Evolutionary conservation across 805 yeast species (phyloP).

Genomic region (Teunomyces lycoperdinae): DNA sequence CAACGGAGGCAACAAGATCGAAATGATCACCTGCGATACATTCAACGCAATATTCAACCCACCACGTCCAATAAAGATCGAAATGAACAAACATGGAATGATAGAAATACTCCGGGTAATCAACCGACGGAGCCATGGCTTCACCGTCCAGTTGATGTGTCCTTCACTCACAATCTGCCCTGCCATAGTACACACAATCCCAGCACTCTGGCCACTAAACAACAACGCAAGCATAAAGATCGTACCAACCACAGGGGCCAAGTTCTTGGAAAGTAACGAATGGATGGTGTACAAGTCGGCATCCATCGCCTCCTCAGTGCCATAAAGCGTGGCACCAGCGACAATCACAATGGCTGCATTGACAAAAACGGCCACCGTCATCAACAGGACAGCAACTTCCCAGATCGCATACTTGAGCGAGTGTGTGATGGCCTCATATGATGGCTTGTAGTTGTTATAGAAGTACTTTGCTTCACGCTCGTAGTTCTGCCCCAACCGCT

Average conservation of each 20-base stretch:
- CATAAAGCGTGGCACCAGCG: conserved; percentile 74
- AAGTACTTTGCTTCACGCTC: conserved; percentile 27
- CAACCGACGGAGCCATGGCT: conserved; percentile 78
- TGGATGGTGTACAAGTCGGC: conserved; percentile 85
- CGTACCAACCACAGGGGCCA: conserved; percentile 79
- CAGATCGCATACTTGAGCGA: conserved; percentile 68
- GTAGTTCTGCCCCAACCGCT: conserved; percentile 3
- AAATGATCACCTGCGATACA: conserved; percentile 81
- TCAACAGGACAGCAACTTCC: conserved; percentile 68
- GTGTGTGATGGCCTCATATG: conserved; percentile 66
- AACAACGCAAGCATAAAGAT: conserved; percentile 81
- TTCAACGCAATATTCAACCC: conserved; percentile 75
- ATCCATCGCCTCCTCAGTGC: conserved; percentile 58
- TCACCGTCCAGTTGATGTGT: conserved; percentile 74
- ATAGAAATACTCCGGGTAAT: conserved; percentile 77
- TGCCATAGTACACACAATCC: conserved; percentile 88
- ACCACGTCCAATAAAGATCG: conserved; percentile 64
- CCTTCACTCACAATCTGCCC: conserved; percentile 95
- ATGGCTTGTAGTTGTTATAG: conserved; percentile 58
- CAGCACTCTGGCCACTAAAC: conserved; percentile 87
- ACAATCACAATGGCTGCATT: conserved; percentile 81
- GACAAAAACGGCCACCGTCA: conserved; percentile 81
- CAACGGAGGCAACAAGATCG: conserved; percentile 77
- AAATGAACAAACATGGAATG: conserved; percentile 74
- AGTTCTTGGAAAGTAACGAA: conserved; percentile 51